Evolutionary conservation across 441 rosid species (phyloP), one percentile per base, ranked within the genome.

Genomic region (Populus hybrid): DNA sequence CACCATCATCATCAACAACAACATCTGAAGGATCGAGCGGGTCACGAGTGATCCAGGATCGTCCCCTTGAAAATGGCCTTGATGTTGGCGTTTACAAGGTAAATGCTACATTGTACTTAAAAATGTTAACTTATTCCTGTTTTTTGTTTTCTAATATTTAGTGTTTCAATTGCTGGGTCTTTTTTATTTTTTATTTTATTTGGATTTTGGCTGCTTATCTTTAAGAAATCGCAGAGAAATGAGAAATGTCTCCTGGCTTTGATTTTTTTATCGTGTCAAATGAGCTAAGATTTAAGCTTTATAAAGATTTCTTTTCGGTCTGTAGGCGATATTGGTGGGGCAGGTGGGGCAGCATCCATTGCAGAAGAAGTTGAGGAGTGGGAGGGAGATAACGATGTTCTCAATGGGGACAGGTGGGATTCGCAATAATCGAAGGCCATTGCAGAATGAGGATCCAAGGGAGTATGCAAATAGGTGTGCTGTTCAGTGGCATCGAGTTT

Each of bases 401-500:
- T 85, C 97, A 7, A 64, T 95, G 19, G 97, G 89, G 67, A 95
- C 99, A 0, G 99, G 98, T 57, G 99, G 99, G 77, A 84, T 95
- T 19, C 91, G 88, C 36, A 91, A 92, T 79, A 87, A 92, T 59
- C 77, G 97, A 81, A 86, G 92, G 83, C 97, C 95, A 0, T 65
- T 89, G 69, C 88, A 85, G 78, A 89, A 88, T 73, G 98, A 92
- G 84, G 91, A 91, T 1, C 97, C 97, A 0, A 84, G 74, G 53
- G 97, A 91, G 66, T 91, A 88, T 84, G 98, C 97, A 5, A 92
- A 86, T 78, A 79, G 91, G 1, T 78, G 85, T 69, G 69, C 85
- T 12, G 89, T 95, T 77, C 99, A 94, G 87, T 95, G 99, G 99
- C 99, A 95, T 74, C 95, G 97, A 23, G 92, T 95, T 67, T 81